Base-by-base conservation (phyloP, 2,329 filamentous ascomycete genomes). In the Hypomyces perniciosus region DNA sequence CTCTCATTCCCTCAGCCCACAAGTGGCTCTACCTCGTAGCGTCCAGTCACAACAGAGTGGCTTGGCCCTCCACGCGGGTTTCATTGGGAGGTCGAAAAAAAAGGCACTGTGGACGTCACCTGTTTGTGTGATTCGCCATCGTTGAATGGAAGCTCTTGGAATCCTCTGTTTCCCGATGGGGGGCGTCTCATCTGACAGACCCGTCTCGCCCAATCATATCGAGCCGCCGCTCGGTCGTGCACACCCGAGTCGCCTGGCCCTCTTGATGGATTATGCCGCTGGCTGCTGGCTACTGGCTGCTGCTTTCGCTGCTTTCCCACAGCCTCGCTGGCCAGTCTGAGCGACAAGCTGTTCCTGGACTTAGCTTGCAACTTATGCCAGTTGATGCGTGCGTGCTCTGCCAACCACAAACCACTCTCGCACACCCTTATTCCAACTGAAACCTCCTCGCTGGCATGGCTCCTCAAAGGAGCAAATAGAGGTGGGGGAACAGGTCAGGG, bases 121-220 rank as follows among this genome's bases (percentile, higher is more conserved):
- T 44, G 44, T 40, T 39, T 46, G 34, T 42, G 46, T 50, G 43
- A 52, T 50, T 52, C 52, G 52, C 20, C 48, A 37, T 9, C n/a
- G 45, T 43, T 44, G 44, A 51, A 54, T 49, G 39, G 51, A 51
- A 51, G 35, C 42, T 46, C 44, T 51, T 55, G 50, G 46, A 53
- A 52, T 44, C n/a, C 29, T 34, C 42, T 46, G 12, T 39, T 39
- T 27, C 30, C 43, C 12, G 34, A 39, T 8, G 9, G 9, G 10
- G 30, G 40, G 28, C n/a, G 44, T 46, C 48, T 44, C 51, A 51
- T 54, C 51, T 51, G 51, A 55, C 51, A 46, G 54, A 40, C 48
- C 45, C n/a, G 38, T 33, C 35, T 29, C 34, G 40, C 33, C 54
- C 54, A 55, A 55, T 55, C 37, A 51, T 26, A 41, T 29, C 27